Conservation (phyloP, 805 yeast genomes). For the Torulaspora quercuum region DNA sequence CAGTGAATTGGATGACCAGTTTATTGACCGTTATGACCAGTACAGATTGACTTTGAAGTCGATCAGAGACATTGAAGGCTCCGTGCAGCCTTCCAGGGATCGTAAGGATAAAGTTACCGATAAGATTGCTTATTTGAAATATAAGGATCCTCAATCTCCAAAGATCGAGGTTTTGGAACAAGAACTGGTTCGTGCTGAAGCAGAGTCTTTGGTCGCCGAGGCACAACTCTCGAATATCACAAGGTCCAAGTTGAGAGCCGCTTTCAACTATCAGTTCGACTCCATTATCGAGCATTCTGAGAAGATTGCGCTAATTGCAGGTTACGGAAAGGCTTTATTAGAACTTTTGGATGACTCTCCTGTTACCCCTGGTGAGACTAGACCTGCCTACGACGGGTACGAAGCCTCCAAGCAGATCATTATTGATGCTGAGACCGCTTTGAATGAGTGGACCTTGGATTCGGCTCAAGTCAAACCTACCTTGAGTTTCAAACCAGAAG, state of each 20-base stretch:
- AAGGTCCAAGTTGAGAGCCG: slow-evolving; percentile 80
- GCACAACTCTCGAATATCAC: slow-evolving; percentile 88
- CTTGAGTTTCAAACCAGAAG: slow-evolving; percentile 59
- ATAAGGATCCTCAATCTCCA: slow-evolving; percentile 80
- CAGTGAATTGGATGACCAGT: slow-evolving; percentile 84
- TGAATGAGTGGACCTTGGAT: slow-evolving; percentile 81
- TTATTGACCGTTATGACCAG: slow-evolving; percentile 81
- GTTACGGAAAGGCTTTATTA: slow-evolving; percentile 82
- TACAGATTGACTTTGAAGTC: slow-evolving; percentile 79
- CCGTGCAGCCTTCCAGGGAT: slow-evolving; percentile 85
- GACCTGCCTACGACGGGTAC: slow-evolving; percentile 85
- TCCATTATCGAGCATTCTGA: slow-evolving; percentile 83
- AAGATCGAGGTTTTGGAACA: slow-evolving; percentile 79
- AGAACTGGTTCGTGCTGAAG: slow-evolving; percentile 87
- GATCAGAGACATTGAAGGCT: slow-evolving; percentile 78
- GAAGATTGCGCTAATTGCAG: slow-evolving; percentile 80
- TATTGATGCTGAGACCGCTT: slow-evolving; percentile 78
- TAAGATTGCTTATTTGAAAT: slow-evolving; percentile 77
- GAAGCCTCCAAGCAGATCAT: slow-evolving; percentile 86
- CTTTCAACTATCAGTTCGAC: slow-evolving; percentile 80
- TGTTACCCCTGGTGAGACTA: slow-evolving; percentile 88
- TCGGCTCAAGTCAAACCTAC: slow-evolving; percentile 81
- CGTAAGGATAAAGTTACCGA: slow-evolving; percentile 82
- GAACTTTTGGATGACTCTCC: slow-evolving; percentile 81
- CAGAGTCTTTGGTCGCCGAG: slow-evolving; percentile 87